Evolutionary conservation across 2,329 filamentous ascomycete species (phyloP).

Genomic region (Colletotrichum sp.): DNA sequence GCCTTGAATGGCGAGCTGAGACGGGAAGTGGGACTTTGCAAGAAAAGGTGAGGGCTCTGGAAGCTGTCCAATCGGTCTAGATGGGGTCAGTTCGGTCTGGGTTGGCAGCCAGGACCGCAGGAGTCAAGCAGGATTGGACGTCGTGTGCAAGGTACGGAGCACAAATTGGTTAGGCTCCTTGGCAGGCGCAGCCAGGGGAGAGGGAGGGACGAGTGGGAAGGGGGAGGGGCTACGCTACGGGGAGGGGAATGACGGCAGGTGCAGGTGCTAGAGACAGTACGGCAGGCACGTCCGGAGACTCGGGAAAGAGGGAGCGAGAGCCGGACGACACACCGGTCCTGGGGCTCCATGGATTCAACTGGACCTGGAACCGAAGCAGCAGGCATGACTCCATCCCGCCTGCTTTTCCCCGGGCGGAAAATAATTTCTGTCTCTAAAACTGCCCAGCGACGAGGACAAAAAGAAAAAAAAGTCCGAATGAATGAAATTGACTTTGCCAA

Average conservation of each 20-base stretch:
- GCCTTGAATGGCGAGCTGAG: constrained; percentile 6
- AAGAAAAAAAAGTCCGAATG: background rate
- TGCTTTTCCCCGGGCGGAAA: background rate
- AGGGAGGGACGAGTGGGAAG: background rate
- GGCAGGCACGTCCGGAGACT: constrained; percentile 5
- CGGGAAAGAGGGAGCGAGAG: constrained; percentile 5
- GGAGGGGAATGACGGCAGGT: background rate
- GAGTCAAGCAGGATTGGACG: background rate
- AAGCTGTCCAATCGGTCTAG: constrained; percentile 5
- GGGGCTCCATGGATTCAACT: background rate
- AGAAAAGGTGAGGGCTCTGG: background rate
- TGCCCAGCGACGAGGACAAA: background rate
- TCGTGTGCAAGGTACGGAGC: constrained; percentile 11
- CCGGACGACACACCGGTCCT: background rate
- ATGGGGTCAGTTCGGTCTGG: background rate
- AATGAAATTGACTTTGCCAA: background rate
- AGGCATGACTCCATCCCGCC: background rate
- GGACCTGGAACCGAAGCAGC: background rate
- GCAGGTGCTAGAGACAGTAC: background rate
- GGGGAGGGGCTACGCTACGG: background rate
- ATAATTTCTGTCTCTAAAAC: background rate
- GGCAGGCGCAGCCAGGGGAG: background rate
- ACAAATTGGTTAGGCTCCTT: background rate
- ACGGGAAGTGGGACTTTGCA: constrained; percentile 9
- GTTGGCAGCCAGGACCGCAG: background rate